Evolutionary conservation across 164 flowering plant genomes (phyloP), one percentile per base, ranked within the genome.

Genomic region (Buxus sempervirens): DNA sequence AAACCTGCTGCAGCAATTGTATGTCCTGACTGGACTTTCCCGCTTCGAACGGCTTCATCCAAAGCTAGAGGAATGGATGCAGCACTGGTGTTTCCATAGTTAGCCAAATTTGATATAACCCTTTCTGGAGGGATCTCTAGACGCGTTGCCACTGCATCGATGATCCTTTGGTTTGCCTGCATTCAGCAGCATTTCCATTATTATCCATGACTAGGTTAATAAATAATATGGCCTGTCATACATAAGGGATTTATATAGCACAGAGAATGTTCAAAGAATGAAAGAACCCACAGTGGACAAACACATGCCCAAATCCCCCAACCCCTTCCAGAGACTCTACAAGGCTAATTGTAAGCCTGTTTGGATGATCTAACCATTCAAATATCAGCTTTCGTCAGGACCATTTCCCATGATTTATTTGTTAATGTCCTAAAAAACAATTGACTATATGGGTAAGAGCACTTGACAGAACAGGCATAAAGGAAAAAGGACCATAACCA

Each of bases 111-210:
- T 4, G 97, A 89, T 75, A 94, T 82, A 3, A 92, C 89, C 5
- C 84, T 73, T 41, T 89, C 98, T 15, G 82, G 49, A 24, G 90
- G 87, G 56, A 95, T 64, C 27, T 86, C 83, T 68, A 92, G 67
- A 14, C 96, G 83, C 9, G 82, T 77, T 21, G 98, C 85, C 58
- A 92, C 97, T 8, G 87, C 88, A 83, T 92, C 98, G 7, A 92
- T 74, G 66, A 92, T 95, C 87, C 97, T 86, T 76, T 88, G 96
- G 79, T 95, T 92, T 61, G 97, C 97, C 98, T 95, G 89, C 87
- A 84, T 65, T 22, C 9, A 58, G 7, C 23, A 57, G 20, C 60
- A 26, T 23, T 5, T 20, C 20, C 21, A 19, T 51, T 8, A 59
- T 27, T 22, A 66, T 12, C 13, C 14, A 60, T 36, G 24, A 21